Percentiles rank a stretch among this genome's conserved stretches.
These are phyloP conservation scores for Xylariaceae sp. DNA, from an alignment of 2,329 filamentous ascomycete genomes.

Conservation along the genomic window DNA sequence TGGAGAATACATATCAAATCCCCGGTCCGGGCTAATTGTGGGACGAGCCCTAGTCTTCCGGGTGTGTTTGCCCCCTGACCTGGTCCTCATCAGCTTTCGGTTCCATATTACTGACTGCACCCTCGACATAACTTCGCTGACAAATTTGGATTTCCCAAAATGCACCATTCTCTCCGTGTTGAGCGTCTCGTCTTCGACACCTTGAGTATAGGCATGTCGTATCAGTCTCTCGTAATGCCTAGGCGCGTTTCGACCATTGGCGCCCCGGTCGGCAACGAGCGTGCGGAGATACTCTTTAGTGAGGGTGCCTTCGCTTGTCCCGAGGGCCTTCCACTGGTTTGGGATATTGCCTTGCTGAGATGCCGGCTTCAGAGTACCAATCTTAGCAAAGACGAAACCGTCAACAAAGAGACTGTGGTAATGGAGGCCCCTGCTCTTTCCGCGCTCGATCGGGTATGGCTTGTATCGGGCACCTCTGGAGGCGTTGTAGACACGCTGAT, in stretches of 20 bases:
- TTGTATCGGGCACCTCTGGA: slow-evolving; percentile 3
- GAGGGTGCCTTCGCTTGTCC: too few relatives aligned
- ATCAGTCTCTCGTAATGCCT: slow-evolving; percentile 9
- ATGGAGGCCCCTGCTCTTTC: slow-evolving; percentile 7
- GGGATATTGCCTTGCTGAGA: slow-evolving; percentile 13
- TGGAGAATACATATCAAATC: slow-evolving; percentile 12
- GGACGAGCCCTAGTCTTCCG: slow-evolving; percentile 5
- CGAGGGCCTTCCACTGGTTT: slow-evolving; percentile 2
- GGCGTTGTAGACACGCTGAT: slow-evolving; percentile 8
- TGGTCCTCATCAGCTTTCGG: slow-evolving; percentile 10
- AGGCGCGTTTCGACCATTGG: slow-evolving; percentile 7
- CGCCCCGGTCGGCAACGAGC: slow-evolving; percentile 9
- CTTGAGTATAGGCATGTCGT: slow-evolving; percentile 7
- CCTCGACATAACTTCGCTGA: slow-evolving; percentile 10
- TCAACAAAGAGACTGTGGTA: slow-evolving; percentile 14
- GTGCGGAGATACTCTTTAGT: slow-evolving; percentile 9
- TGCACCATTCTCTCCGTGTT: slow-evolving; percentile 8
- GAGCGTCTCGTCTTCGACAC: slow-evolving; percentile 3
- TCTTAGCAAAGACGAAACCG: slow-evolving; percentile 7
- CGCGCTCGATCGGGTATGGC: slow-evolving; percentile 6
- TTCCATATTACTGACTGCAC: slow-evolving; percentile 13
- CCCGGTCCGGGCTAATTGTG: slow-evolving; percentile 1
- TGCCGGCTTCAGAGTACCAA: slow-evolving; percentile 2
- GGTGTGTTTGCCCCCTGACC: background rate
- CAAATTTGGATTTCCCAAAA: slow-evolving; percentile 6